Evolutionary conservation across 257 asterid species (phyloP), one percentile per base, ranked within the genome.

Genomic region (Lithospermum erythrorhizon): DNA sequence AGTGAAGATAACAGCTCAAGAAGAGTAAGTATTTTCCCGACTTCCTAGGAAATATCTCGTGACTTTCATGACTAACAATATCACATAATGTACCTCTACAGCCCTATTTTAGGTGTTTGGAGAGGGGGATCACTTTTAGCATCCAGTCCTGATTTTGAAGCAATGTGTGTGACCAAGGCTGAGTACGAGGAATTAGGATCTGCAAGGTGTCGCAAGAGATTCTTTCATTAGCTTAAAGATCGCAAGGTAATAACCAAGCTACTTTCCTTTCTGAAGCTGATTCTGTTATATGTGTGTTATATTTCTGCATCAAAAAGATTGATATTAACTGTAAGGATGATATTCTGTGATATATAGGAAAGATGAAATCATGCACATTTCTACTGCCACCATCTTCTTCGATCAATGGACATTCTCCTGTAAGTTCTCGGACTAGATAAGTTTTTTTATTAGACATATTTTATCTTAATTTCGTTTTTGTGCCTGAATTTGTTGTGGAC

Each of bases 141-240:
- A 57, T 91, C 98, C 54, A 88, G 95, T 74, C 95, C 98, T 47
- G 97, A 88, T 70, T 91, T 91, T 79, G 97, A 91, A 64, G 62
- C 95, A 59, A 91, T 84, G 97, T 91, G 95, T 56, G 86, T 91
- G 54, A 88, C 94, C 59, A 91, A 86, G 81, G 87, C 90, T 24
- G 97, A 91, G 66, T 91, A 91, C n/a, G 98, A 91, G 79, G 98
- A 91, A 77, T 75, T 88, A 59, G 98, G 98, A 67, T 90, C 95
- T 53, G 84, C 86, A 17, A 70, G 96, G 68, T 90, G 96, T 72
- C 96, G 73, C 65, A 74, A 74, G 75, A 84, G 96, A 82, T 90
- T 90, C 78, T 85, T 90, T 65, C 96, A 72, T 79, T 90, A 85
- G 81, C 41, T 24, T 22, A 22, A 17, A 6, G 25, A 19, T 6